A percentile compares a stretch with the other conserved stretches of the same genome.
phyloP scores from a whole-genome alignment of 768 basidiomycete genomes.

The Tylopilus sp. region DNA sequence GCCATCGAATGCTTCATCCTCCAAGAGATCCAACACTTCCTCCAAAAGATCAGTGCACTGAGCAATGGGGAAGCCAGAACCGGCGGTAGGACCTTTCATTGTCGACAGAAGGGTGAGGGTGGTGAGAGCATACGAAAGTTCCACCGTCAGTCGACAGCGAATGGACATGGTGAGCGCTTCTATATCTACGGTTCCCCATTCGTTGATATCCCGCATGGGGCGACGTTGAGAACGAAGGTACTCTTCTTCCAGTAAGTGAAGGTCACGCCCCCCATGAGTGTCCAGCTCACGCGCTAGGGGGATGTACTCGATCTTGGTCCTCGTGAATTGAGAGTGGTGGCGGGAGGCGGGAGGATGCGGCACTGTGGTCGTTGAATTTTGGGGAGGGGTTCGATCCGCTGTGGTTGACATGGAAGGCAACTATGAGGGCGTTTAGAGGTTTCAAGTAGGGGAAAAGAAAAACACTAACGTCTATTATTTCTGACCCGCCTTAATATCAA shows the following conservation, averaged over 20 bases:
- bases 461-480: constrained; percentile 47
- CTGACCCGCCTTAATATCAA: constrained; percentile 35
- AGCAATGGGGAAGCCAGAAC: constrained; percentile 65
- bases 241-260: constrained; percentile 64
- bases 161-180: constrained; percentile 93
- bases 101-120: constrained; percentile 80
- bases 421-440: constrained; percentile 16
- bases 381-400: constrained; percentile 15
- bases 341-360: constrained; percentile 33
- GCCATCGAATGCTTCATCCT: constrained; percentile 72
- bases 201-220: constrained; percentile 67
- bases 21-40: constrained; percentile 82
- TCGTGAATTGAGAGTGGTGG: constrained; percentile 49
- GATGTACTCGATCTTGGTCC: constrained; percentile 85
- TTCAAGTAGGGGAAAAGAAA: constrained; percentile 10
- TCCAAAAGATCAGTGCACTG: constrained; percentile 80
- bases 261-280: constrained; percentile 78
- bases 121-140: constrained; percentile 88
- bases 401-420: constrained; percentile 17
- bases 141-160: constrained; percentile 77
- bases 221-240: constrained; percentile 49
- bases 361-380: constrained; percentile 25
- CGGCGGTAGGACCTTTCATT: constrained; percentile 59
- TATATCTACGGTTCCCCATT: constrained; percentile 88
- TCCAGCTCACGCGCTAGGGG: constrained; percentile 75